phyloP scores from a whole-genome alignment of 2,329 filamentous ascomycete species.

The Parastagonospora nodorum region DNA sequence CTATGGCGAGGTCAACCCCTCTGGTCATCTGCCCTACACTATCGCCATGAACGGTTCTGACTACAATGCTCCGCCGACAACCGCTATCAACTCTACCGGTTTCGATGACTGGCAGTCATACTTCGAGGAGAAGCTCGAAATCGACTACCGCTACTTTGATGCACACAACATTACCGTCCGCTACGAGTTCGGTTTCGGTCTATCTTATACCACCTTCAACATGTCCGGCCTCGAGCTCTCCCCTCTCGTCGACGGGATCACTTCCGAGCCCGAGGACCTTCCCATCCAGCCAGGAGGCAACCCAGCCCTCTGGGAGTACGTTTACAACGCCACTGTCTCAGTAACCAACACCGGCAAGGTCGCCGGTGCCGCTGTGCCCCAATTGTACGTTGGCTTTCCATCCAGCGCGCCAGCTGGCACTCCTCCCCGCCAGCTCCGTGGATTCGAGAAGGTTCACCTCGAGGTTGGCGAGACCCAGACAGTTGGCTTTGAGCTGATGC shows the following conservation, averaged over 20 bases:
- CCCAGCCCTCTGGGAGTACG: conserved; percentile 65
- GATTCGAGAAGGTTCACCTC: conserved; percentile 60
- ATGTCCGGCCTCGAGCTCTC: conserved; percentile 68
- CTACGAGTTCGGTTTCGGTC: conserved; percentile 80
- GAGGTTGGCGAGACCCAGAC: conserved; percentile 63
- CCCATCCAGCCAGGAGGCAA: conserved; percentile 51
- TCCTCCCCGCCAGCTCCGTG: conserved; percentile 52
- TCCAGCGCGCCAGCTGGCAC: conserved; percentile 63
- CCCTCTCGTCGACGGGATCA: conserved; percentile 61
- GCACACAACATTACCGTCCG: conserved; percentile 66
- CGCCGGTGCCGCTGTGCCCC: conserved; percentile 59
- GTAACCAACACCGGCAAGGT: conserved; percentile 71
- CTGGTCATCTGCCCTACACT: conserved; percentile 84
- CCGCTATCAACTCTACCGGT: conserved; percentile 47
- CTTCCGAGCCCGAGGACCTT: conserved; percentile 56
- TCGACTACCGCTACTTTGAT: conserved; percentile 81
- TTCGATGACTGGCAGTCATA: conserved; percentile 55
- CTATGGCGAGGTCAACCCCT: conserved; percentile 77
- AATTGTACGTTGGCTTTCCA: conserved; percentile 61
- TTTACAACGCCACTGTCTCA: conserved; percentile 69
- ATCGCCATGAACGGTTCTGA: conserved; percentile 74
- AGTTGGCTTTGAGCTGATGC: conserved; percentile 71
- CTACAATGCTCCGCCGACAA: conserved; percentile 58
- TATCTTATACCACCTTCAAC: conserved; percentile 75
- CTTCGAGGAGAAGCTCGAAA: conserved; percentile 67